These are phyloP conservation scores for Ophiostoma triangulosporum DNA, from an alignment of 2,329 filamentous ascomycete genomes.

Conservation along the genomic window DNA sequence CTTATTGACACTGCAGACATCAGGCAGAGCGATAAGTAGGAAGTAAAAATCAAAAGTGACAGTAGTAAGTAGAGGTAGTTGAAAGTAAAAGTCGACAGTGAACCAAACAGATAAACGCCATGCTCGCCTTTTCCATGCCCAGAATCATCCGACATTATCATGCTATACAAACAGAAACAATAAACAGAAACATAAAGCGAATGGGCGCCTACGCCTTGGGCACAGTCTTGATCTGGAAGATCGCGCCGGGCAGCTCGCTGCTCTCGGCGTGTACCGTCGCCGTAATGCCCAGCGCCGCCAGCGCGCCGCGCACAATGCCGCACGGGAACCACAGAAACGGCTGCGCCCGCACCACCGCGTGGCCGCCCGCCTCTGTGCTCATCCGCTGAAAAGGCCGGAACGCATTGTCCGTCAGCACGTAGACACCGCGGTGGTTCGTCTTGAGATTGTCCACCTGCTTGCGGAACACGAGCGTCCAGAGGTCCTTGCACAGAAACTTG, in stretches of 20 bases:
- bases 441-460: constrained; percentile 99
- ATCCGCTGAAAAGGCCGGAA: constrained; percentile 84
- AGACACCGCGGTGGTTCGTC: constrained; percentile 93
- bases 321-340: constrained; percentile 95
- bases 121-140: constrained; percentile 4
- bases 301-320: constrained; percentile 78
- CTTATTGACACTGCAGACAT: no score
- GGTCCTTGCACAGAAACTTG: constrained; percentile 96
- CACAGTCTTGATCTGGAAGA: constrained; percentile 89
- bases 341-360: constrained; percentile 62
- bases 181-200: neutral
- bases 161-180: neutral
- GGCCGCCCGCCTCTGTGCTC: constrained; percentile 66
- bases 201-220: constrained; percentile 47
- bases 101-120: neutral
- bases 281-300: constrained; percentile 81
- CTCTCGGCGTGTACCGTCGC: constrained; percentile 88
- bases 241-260: constrained; percentile 70
- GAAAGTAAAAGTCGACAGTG: no score
- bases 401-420: constrained; percentile 84
- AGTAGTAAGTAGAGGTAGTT: no score
- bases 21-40: no score
- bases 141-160: neutral
- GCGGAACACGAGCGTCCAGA: constrained; percentile 87
- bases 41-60: no score